These are phyloP conservation scores for Xylaria cubensis DNA, from an alignment of 495 filamentous ascomycete species.

Conservation along the genomic window DNA sequence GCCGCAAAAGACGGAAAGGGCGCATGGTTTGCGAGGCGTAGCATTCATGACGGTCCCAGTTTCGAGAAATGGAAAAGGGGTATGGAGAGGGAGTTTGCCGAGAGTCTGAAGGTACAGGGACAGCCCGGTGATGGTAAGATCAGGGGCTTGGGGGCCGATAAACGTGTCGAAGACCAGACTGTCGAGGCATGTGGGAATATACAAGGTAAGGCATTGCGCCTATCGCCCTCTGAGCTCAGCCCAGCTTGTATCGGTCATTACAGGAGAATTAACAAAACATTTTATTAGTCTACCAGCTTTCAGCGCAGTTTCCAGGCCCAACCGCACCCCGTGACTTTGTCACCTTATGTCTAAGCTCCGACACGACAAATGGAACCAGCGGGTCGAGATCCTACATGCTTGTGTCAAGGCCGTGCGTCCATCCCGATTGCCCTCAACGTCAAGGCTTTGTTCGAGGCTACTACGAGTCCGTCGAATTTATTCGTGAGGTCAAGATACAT, in stretches of 20 bases:
- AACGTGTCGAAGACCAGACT: constrained; percentile 64
- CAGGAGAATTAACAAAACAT: constrained; percentile 17
- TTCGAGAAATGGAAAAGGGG: constrained; percentile 73
- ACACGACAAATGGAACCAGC: constrained; percentile 33
- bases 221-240: background rate
- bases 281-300: constrained; percentile 74
- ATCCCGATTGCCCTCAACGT: constrained; percentile 71
- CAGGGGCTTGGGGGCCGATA: constrained; percentile 83
- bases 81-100: constrained; percentile 66
- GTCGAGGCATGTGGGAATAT: constrained; percentile 62
- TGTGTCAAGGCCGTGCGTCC: constrained; percentile 81
- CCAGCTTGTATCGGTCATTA: background rate
- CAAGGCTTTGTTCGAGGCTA: constrained; percentile 78
- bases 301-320: constrained; percentile 88
- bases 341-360: constrained; percentile 69
- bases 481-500: constrained; percentile 75
- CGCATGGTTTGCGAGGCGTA: constrained; percentile 87
- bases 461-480: constrained; percentile 92
- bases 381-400: constrained; percentile 74
- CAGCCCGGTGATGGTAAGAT: constrained; percentile 73
- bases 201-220: constrained; percentile 54
- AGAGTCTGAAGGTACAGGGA: constrained; percentile 65
- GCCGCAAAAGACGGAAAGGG: constrained; percentile 80
- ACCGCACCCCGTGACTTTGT: constrained; percentile 90
- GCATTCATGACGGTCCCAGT: constrained; percentile 72